Evolutionary conservation across 2,329 filamentous ascomycete species (phyloP).

Genomic region (Aureobasidium sp.): DNA sequence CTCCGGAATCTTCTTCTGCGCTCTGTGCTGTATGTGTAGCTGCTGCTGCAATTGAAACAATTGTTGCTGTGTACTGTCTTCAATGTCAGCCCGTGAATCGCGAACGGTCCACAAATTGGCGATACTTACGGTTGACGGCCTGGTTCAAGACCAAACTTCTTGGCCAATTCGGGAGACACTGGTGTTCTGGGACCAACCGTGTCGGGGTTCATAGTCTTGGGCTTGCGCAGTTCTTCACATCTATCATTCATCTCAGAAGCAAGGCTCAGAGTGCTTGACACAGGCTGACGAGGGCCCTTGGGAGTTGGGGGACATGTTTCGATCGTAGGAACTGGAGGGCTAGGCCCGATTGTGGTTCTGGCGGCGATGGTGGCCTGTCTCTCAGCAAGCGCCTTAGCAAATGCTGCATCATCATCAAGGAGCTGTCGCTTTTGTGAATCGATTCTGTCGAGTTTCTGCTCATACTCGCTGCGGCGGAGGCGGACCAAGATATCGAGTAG

Average conservation of each 20-base stretch:
- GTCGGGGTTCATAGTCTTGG: conserved; percentile 25
- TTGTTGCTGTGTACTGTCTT: conserved; percentile 22
- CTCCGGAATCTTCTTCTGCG: conserved; percentile 21
- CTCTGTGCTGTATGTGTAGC: conserved; percentile 46
- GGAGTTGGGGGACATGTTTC: not conserved
- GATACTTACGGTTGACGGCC: conserved; percentile 59
- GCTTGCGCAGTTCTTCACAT: not conserved
- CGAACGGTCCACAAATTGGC: too few species aligned
- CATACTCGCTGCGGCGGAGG: not conserved
- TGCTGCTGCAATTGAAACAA: conserved; percentile 60
- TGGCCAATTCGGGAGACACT: conserved; percentile 58
- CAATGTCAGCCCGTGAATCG: not conserved
- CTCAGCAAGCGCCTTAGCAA: not conserved
- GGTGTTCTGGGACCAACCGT: conserved; percentile 54
- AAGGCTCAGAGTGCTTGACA: not conserved
- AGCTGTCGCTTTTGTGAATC: not conserved
- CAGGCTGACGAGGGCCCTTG: not conserved
- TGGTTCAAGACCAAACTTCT: conserved; percentile 65
- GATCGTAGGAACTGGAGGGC: not conserved
- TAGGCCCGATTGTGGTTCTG: not conserved
- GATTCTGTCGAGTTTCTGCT: not conserved
- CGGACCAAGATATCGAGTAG: not conserved
- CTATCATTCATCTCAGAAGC: not conserved
- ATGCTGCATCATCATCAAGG: too few species aligned
- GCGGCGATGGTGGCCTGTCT: not conserved